Evolutionary conservation across 2,329 filamentous ascomycete species (phyloP).

Genomic region (Apiospora kogelbergensis): DNA sequence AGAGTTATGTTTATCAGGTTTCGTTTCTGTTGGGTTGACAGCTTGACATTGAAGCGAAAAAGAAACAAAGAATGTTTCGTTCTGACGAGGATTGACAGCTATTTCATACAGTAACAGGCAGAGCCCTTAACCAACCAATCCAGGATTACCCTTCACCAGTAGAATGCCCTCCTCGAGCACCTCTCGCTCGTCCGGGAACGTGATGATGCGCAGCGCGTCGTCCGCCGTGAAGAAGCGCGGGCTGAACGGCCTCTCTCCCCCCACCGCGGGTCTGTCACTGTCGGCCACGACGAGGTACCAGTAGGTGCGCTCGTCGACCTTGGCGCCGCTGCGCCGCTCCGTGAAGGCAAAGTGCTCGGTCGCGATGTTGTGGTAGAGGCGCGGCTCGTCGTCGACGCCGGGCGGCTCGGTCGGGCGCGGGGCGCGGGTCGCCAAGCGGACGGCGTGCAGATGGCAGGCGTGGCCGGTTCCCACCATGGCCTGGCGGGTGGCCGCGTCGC

Average conservation of each 20-base stretch:
- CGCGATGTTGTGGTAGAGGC: neutral
- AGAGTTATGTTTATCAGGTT: too few species aligned
- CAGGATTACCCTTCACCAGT: neutral
- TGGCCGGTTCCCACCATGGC: slow-evolving; percentile 46
- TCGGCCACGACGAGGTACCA: neutral
- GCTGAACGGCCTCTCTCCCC: neutral
- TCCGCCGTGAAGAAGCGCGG: neutral
- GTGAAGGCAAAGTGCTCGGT: neutral
- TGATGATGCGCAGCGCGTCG: neutral
- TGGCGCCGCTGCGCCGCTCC: neutral
- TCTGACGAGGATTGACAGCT: too few species aligned
- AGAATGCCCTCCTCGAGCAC: neutral
- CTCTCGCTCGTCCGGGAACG: neutral
- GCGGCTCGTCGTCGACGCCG: neutral
- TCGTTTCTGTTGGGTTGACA: too few species aligned
- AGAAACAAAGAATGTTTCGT: too few species aligned
- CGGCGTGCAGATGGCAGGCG: slow-evolving; percentile 37
- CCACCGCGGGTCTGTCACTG: neutral
- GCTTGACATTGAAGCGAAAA: too few species aligned
- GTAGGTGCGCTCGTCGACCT: neutral
- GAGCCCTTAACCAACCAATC: neutral
- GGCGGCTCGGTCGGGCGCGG: neutral
- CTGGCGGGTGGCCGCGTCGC: slow-evolving; percentile 41
- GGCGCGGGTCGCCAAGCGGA: slow-evolving; percentile 41
- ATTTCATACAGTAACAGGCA: too few species aligned